Percentiles rank a stretch among this genome's conserved stretches.
phyloP scores from a whole-genome alignment of 192 early-diverging fungal species.

The Mortierella antarctica region DNA sequence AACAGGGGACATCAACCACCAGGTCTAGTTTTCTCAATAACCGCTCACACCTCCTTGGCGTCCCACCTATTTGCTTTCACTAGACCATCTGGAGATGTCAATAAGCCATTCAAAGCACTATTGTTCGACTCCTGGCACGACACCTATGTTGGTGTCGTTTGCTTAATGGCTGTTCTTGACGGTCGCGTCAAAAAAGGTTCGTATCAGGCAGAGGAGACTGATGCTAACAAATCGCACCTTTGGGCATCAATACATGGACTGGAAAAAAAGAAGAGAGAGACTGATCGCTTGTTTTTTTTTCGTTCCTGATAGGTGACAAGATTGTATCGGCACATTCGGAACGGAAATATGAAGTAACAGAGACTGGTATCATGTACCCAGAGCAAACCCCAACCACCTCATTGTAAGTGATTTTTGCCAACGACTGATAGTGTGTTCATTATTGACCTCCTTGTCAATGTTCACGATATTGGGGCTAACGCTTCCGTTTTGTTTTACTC shows the following conservation, averaged over 20 bases:
- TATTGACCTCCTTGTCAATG: neutral
- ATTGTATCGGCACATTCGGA: constrained; percentile 84
- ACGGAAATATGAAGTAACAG: constrained; percentile 86
- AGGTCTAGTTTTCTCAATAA: neutral
- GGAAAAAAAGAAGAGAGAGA: neutral
- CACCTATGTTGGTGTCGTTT: constrained; percentile 97
- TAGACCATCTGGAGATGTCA: constrained; percentile 71
- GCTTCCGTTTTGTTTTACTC: too few species aligned
- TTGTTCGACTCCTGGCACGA: constrained; percentile 99
- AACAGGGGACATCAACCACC: neutral
- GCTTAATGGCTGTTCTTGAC: constrained; percentile 89
- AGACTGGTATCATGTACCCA: constrained; percentile 96
- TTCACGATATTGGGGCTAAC: neutral
- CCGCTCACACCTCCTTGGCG: neutral
- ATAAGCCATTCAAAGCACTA: constrained; percentile 83
- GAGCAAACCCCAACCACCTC: constrained; percentile 77
- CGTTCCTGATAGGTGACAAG: constrained; percentile 69
- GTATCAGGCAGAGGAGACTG: neutral
- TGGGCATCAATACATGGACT: neutral
- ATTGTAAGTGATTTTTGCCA: constrained; percentile 51
- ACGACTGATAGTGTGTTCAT: neutral
- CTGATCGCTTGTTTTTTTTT: neutral
- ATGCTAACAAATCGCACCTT: neutral
- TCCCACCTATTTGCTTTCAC: neutral
- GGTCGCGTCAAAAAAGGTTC: constrained; percentile 80